These are phyloP conservation scores for Talaromyces verruculosus DNA, from an alignment of 2,329 filamentous ascomycete species.

Conservation along the genomic window DNA sequence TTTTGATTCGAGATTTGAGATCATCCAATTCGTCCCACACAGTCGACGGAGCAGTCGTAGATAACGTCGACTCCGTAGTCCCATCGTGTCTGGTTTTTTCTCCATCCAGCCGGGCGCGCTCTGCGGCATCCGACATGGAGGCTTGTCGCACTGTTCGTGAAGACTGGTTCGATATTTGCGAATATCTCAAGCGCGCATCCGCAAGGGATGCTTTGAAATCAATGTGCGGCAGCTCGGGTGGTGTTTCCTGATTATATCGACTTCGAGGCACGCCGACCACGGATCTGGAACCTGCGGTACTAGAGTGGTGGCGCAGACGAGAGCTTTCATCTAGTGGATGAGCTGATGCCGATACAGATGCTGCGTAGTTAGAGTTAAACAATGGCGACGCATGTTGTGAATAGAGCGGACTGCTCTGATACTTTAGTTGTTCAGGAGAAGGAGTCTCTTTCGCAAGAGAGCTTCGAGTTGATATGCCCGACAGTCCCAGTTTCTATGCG, in stretches of 20 bases:
- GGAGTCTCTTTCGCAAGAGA: conserved; percentile 21
- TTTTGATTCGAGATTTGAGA: conserved; percentile 86
- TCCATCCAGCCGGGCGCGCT: conserved; percentile 34
- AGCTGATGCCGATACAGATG: conserved; percentile 37
- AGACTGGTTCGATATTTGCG: conserved; percentile 31
- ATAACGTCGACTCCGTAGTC: conserved; percentile 76
- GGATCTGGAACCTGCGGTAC: conserved; percentile 37
- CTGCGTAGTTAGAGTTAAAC: conserved; percentile 25
- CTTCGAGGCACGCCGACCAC: conserved; percentile 38
- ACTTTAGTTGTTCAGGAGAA: conserved; percentile 18
- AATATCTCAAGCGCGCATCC: conserved; percentile 38
- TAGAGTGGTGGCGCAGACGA: conserved; percentile 37
- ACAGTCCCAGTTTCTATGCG: conserved; percentile 21
- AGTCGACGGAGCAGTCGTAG: conserved; percentile 84
- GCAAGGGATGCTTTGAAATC: conserved; percentile 37
- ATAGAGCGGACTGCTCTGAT: conserved; percentile 29
- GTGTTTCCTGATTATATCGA: conserved; percentile 38
- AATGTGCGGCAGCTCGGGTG: conserved; percentile 31
- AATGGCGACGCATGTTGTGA: conserved; percentile 14
- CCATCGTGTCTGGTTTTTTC: conserved; percentile 55
- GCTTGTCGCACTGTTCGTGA: conserved; percentile 38
- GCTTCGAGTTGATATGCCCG: conserved; percentile 19
- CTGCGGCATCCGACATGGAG: conserved; percentile 35
- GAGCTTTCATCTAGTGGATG: conserved; percentile 42
- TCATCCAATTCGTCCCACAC: conserved; percentile 98